phyloP scores from a whole-genome alignment of 2,329 filamentous ascomycete genomes.

The Thelonectria discophora region DNA sequence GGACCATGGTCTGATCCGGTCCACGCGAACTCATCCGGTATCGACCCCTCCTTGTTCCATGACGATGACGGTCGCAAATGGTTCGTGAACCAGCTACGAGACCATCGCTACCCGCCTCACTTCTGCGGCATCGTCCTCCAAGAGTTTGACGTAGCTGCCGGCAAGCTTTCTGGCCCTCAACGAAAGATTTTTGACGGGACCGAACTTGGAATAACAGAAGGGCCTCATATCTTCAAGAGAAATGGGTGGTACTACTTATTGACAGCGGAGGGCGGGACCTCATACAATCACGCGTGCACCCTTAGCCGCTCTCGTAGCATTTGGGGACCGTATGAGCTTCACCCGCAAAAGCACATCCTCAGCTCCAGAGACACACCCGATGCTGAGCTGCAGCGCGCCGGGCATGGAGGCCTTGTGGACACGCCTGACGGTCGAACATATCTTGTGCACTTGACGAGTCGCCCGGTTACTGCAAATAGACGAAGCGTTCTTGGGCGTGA shows the following conservation, averaged over 20 bases:
- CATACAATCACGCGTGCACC: constrained; percentile 68
- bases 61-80: constrained; percentile 64
- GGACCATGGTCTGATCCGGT: constrained; percentile 70
- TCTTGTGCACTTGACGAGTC: constrained; percentile 61
- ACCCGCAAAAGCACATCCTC: constrained; percentile 66
- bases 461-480: constrained; percentile 60
- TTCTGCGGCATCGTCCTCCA: constrained; percentile 68
- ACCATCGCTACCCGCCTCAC: constrained; percentile 59
- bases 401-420: constrained; percentile 64
- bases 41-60: constrained; percentile 69
- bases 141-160: constrained; percentile 61
- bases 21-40: constrained; percentile 68
- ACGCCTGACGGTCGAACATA: constrained; percentile 62
- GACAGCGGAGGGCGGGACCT: constrained; percentile 68
- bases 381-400: constrained; percentile 60
- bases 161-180: constrained; percentile 62
- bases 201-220: constrained; percentile 63
- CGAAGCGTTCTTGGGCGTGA: constrained; percentile 65
- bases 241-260: constrained; percentile 68
- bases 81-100: constrained; percentile 66
- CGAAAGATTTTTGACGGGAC: constrained; percentile 66
- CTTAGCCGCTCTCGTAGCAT: constrained; percentile 61
- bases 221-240: constrained; percentile 66
- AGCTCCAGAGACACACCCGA: constrained; percentile 60
- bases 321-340: constrained; percentile 69